phyloP scores from a whole-genome alignment of 805 yeast species.

The Cyberlindnera mississippiensis region DNA sequence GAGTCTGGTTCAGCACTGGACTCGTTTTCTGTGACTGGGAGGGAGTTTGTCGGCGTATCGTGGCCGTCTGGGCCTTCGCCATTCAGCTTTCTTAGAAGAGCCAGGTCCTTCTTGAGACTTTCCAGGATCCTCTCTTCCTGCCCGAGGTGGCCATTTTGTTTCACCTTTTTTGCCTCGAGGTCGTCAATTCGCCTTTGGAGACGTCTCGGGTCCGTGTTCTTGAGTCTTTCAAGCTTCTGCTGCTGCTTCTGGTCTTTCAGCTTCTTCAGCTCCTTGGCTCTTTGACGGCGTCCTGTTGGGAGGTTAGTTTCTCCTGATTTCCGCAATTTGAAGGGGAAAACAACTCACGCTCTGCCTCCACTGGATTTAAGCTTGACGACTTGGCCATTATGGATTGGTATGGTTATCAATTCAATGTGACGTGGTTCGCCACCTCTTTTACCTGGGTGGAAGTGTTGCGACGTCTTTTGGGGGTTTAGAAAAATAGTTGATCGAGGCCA shows the following conservation, averaged over 20 bases:
- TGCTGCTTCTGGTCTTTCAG: slow-evolving; percentile 2
- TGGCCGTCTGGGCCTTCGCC: slow-evolving; percentile 9
- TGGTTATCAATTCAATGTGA: too few species aligned
- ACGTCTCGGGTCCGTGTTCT: slow-evolving; percentile 21
- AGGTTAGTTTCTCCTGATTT: too few species aligned
- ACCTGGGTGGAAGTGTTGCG: too few species aligned
- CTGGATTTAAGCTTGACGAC: slow-evolving; percentile 2
- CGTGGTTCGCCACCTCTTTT: too few species aligned
- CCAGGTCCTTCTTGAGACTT: slow-evolving; percentile 38
- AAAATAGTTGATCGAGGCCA: too few species aligned
- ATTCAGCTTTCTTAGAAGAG: slow-evolving; percentile 30
- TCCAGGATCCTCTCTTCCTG: slow-evolving; percentile 33
- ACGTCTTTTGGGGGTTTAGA: too few species aligned
- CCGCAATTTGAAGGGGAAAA: too few species aligned
- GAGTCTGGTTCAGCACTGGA: slow-evolving; percentile 10
- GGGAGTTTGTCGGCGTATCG: neutral
- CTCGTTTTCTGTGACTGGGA: neutral
- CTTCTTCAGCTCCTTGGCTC: slow-evolving; percentile 9
- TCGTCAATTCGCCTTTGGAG: slow-evolving; percentile 21
- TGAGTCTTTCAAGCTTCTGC: slow-evolving; percentile 5
- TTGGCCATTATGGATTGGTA: slow-evolving; percentile 18
- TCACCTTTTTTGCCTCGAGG: slow-evolving; percentile 26
- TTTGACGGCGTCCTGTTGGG: slow-evolving; percentile 25
- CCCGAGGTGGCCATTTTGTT: slow-evolving; percentile 34
- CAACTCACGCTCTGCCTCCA: slow-evolving; percentile 19